Evolutionary conservation across 805 yeast species (phyloP).

Genomic region (Cephaloascus fragrans): DNA sequence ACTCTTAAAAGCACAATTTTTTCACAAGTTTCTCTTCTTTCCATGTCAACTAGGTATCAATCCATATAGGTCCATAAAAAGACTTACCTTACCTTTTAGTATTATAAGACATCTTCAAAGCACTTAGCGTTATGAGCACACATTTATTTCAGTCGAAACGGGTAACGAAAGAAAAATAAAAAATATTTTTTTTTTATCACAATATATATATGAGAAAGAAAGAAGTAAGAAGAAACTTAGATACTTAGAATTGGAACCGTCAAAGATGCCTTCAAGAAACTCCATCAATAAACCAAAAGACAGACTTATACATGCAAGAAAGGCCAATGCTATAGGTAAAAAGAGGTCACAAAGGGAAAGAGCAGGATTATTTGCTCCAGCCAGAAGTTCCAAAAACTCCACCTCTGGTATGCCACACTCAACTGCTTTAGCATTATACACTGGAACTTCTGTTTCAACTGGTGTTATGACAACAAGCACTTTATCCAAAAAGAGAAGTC

Average conservation of each 20-base stretch:
- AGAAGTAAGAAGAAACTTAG: too few relatives aligned
- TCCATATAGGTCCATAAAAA: too few relatives aligned
- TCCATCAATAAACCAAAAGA: slow-evolving; percentile 74
- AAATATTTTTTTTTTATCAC: too few relatives aligned
- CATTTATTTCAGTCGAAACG: not conserved
- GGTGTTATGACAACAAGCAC: slow-evolving; percentile 44
- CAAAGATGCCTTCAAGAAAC: slow-evolving; percentile 69
- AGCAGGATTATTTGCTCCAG: slow-evolving; percentile 23
- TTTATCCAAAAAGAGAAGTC: slow-evolving; percentile 66
- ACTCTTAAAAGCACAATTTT: too few relatives aligned
- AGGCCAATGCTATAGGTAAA: slow-evolving; percentile 38
- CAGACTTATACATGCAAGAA: slow-evolving; percentile 39
- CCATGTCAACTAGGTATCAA: too few relatives aligned
- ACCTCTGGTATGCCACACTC: slow-evolving; percentile 28
- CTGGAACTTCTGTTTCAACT: slow-evolving; percentile 15
- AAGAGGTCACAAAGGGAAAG: slow-evolving; percentile 45
- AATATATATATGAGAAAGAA: not conserved
- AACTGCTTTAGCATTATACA: slow-evolving; percentile 31
- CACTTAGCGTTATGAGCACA: too few relatives aligned
- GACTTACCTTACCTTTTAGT: too few relatives aligned
- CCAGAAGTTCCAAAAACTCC: slow-evolving; percentile 33
- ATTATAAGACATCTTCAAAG: too few relatives aligned
- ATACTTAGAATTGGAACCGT: not conserved
- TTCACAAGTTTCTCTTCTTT: too few relatives aligned
- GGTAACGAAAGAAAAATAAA: not conserved